These are phyloP conservation scores for Alternaria triticina DNA, from an alignment of 2,329 filamentous ascomycete genomes.

Conservation along the genomic window DNA sequence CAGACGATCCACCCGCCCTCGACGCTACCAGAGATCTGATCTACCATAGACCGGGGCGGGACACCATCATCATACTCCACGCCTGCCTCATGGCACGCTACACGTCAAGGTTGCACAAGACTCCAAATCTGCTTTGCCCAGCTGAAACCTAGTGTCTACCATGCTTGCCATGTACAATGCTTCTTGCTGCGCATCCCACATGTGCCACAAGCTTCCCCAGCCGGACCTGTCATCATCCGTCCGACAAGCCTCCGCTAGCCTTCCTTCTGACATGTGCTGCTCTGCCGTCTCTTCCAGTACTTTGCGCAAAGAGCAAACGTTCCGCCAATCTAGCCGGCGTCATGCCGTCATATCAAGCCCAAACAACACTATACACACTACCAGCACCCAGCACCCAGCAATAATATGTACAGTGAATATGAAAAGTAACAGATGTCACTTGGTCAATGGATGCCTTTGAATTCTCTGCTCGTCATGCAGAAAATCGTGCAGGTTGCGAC, in stretches of 20 bases:
- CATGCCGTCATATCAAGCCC: too few species aligned
- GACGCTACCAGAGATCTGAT: constrained; percentile 18
- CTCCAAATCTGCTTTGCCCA: neutral
- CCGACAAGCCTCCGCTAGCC: constrained; percentile 16
- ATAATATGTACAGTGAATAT: neutral
- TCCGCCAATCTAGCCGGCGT: constrained; percentile 12
- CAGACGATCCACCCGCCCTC: constrained; percentile 20
- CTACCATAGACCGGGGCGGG: constrained; percentile 7
- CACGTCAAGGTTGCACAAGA: constrained; percentile 1
- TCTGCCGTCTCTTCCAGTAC: neutral
- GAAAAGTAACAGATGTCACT: neutral
- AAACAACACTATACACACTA: neutral
- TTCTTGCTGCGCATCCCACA: neutral
- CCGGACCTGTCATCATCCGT: constrained; percentile 1
- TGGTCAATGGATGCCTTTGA: neutral
- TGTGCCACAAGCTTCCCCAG: neutral
- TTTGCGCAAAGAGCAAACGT: neutral
- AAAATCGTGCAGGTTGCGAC: neutral
- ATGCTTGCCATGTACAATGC: neutral
- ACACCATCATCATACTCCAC: neutral
- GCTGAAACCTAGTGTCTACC: neutral
- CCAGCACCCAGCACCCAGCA: neutral
- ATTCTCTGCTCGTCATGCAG: constrained; percentile 2
- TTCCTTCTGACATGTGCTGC: constrained; percentile 7
- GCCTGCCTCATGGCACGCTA: constrained; percentile 2